These are phyloP conservation scores for Pythium dissotocum DNA, from an alignment of 352 stramenopile genomes.

Conservation along the genomic window DNA sequence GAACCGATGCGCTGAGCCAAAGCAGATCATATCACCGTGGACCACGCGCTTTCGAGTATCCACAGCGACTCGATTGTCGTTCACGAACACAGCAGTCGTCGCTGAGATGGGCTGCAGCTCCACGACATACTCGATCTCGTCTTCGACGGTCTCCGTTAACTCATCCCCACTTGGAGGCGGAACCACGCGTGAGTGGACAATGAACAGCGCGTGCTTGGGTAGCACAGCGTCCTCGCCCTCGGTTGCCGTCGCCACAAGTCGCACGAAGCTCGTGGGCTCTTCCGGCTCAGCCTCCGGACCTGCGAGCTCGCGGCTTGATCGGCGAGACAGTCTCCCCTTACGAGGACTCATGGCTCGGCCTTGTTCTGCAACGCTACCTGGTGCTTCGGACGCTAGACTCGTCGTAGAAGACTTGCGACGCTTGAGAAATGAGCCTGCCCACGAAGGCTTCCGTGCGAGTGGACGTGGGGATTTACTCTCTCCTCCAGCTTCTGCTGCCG, in stretches of 20 bases:
- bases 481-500: background rate
- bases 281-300: conserved; percentile 3
- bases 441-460: conserved; percentile 8
- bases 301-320: background rate
- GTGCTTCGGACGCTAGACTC: background rate
- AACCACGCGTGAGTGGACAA: conserved; percentile 10
- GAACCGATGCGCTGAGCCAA: conserved; percentile 13
- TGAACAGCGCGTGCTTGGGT: conserved; percentile 11
- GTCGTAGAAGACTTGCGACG: conserved; percentile 26
- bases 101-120: conserved; percentile 20
- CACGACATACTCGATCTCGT: conserved; percentile 23
- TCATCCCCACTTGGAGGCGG: background rate
- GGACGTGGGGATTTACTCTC: conserved; percentile 11
- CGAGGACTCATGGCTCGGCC: background rate
- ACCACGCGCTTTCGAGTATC: conserved; percentile 12
- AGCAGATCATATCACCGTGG: conserved; percentile 26
- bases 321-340: conserved; percentile 2
- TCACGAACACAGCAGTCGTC: conserved; percentile 18
- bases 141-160: background rate
- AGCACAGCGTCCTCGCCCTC: background rate
- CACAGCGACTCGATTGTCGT: conserved; percentile 1
- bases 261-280: conserved; percentile 15
- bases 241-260: background rate
- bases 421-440: conserved; percentile 27
- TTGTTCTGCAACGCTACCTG: background rate